A percentile compares a stretch with the other conserved stretches of the same genome.
Evolutionary conservation across 345 rosid species (phyloP).

Genomic region (Arabidopsis suecica): DNA sequence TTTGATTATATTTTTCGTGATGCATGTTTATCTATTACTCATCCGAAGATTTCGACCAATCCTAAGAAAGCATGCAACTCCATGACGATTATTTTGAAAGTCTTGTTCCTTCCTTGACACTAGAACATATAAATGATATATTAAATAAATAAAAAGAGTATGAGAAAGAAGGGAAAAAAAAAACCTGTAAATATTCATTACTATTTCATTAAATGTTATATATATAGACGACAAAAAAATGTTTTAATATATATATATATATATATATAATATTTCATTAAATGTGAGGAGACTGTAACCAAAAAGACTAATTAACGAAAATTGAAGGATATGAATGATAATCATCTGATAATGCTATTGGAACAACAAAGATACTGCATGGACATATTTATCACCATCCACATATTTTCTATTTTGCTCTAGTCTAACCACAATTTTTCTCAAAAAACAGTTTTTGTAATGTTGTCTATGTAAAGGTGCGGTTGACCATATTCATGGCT

Average conservation of each 20-base stretch:
- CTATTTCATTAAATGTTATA: no score
- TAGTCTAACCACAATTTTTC: not conserved
- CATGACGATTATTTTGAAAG: not conserved
- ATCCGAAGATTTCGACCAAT: not conserved
- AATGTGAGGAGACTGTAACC: not conserved
- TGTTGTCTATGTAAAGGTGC: not conserved
- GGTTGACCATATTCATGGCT: not conserved
- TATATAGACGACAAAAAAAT: no score
- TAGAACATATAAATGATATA: not conserved
- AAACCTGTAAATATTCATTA: not conserved
- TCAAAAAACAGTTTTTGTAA: not conserved
- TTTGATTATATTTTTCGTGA: not conserved
- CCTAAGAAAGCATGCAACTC: not conserved
- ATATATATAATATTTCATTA: not conserved
- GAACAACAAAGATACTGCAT: not conserved
- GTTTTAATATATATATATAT: no score
- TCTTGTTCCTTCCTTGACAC: not conserved
- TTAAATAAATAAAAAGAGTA: not conserved
- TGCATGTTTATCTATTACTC: not conserved
- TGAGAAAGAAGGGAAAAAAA: not conserved
- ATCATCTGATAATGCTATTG: not conserved
- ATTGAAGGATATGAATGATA: not conserved
- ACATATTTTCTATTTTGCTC: not conserved
- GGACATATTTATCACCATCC: not conserved
- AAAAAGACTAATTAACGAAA: not conserved